These are phyloP conservation scores for Populus simonii DNA, from an alignment of 345 rosid species.

Conservation along the genomic window DNA sequence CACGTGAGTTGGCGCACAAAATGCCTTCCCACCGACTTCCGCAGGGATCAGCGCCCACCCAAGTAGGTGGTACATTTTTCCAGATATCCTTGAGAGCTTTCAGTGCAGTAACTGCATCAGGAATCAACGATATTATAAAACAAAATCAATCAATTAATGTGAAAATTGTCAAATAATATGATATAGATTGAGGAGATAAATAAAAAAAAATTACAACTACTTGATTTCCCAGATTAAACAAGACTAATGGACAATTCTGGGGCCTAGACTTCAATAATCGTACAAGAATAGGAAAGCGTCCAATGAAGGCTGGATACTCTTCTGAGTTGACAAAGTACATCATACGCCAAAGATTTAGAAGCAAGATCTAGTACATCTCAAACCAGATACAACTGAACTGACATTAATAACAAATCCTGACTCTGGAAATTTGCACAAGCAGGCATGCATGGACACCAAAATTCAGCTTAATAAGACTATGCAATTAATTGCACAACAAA, in stretches of 20 bases:
- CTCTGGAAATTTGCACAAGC: background rate
- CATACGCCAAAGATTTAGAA: background rate
- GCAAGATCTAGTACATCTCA: background rate
- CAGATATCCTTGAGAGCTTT: conserved; percentile 37
- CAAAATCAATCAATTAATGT: background rate
- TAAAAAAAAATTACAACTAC: background rate
- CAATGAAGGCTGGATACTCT: background rate
- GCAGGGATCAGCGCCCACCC: conserved; percentile 77
- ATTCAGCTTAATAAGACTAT: too few relatives aligned
- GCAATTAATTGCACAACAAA: background rate
- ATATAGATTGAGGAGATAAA: background rate
- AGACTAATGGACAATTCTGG: background rate
- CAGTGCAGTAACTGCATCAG: conserved; percentile 46
- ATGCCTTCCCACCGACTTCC: conserved; percentile 69
- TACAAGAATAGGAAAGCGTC: background rate
- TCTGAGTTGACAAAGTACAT: background rate
- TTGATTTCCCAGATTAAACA: background rate
- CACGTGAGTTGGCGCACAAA: conserved; percentile 42
- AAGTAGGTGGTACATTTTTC: conserved; percentile 51
- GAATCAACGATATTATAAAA: background rate
- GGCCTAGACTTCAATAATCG: background rate
- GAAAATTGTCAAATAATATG: background rate
- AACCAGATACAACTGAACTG: background rate
- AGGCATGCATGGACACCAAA: background rate
- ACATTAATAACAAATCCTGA: background rate